Evolutionary conservation across 2,329 filamentous ascomycete species (phyloP).

Genomic region (Scorias spongiosa): DNA sequence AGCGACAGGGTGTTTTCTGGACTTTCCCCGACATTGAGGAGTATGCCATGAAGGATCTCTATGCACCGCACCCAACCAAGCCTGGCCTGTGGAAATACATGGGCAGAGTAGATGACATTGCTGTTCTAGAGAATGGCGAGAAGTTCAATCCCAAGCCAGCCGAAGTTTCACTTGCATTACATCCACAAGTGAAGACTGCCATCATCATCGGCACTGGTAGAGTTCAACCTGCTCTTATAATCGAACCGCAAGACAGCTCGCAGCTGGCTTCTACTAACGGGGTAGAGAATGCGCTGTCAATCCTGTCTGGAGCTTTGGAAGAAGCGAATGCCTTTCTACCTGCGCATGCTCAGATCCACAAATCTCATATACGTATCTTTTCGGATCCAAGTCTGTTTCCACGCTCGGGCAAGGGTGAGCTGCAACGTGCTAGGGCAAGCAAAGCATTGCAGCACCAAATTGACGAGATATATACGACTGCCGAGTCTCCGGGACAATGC

Average conservation of each 20-base stretch:
- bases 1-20: constrained; percentile 13
- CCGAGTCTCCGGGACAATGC: neutral
- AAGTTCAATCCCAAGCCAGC: constrained; percentile 14
- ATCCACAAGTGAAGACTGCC: constrained; percentile 16
- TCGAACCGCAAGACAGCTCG: constrained; percentile 12
- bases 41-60: constrained; percentile 17
- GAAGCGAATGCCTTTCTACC: constrained; percentile 27
- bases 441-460: neutral
- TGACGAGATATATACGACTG: neutral
- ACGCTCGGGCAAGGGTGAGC: neutral
- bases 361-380: constrained; percentile 26
- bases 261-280: neutral
- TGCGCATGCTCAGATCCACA: constrained; percentile 28
- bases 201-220: constrained; percentile 19
- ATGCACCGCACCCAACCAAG: constrained; percentile 14
- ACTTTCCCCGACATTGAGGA: constrained; percentile 19
- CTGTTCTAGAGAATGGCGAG: constrained; percentile 18
- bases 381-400: neutral
- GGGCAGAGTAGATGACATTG: constrained; percentile 16
- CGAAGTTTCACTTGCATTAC: constrained; percentile 7
- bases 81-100: constrained; percentile 13
- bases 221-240: constrained; percentile 16
- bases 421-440: neutral
- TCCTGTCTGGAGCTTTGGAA: constrained; percentile 31
- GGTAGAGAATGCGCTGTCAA: constrained; percentile 2